Evolutionary conservation across 2,329 filamentous ascomycete genomes (phyloP), one percentile per base, ranked within the genome.

Genomic region (Penicillium sp.): DNA sequence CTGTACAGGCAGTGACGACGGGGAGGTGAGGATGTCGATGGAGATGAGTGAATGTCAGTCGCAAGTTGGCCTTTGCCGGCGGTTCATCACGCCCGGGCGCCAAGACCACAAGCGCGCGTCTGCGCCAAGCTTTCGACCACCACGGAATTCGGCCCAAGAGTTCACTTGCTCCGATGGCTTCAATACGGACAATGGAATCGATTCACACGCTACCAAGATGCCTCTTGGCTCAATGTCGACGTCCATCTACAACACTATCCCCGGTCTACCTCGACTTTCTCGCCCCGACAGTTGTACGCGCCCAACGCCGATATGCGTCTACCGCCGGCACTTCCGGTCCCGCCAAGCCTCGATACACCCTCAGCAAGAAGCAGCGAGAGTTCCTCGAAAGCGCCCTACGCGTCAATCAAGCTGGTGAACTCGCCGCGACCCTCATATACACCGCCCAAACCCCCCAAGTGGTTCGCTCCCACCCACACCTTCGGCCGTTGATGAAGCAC

Each of bases 371-470:
- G 52, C 89, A 95, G 65, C 80, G 82, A 50, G 79, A 86, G 49
- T 95, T 86, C 63, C 82, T 95, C 42, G 84, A 87, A 50, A 81
- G 85, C 25, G 89, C 89, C 13, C 83, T 97, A 27, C 89, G 93
- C 54, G 93, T 98, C 49, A 97, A 98, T 72, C 93, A 98, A 74
- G 90, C 93, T 23, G 93, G 93, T 66, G 93, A 98, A 73, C 82
- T 98, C n/a, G 93, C 93, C 47, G 93, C 93, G 27, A 92, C 89
- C 24, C 82, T 95, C 48, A 98, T 98, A 70, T 98, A 97, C 75
- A 84, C 83, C 1, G 85, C 89, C 1, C 93, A 98, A 71, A 92
- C 84, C 0, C 89, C 91, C 0, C 81, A 85, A n/a, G 75, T 97
- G 45, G 78, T 89, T 49, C 81, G 82, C 57, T 81, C 86, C 4